Base-by-base conservation (phyloP, 306 rosid genomes). In the Psophocarpus tetragonolobus region DNA sequence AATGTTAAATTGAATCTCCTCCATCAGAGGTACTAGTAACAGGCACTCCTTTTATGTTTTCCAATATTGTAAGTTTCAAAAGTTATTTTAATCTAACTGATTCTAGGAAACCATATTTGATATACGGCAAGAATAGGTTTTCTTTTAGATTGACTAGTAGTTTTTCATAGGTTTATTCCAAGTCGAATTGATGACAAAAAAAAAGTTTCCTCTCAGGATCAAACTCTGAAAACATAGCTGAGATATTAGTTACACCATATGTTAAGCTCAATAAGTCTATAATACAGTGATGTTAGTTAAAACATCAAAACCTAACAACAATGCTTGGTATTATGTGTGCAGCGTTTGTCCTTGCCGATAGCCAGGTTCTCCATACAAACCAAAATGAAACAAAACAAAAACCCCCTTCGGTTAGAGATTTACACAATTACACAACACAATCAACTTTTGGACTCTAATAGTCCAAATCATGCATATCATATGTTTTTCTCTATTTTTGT, bases 21-120 rank as follows among this genome's bases (percentile, higher is more conserved):
- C 62, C 48, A 75, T 32, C 42, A 23, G 20, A 62, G 48, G 48
- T 39, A 44, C 26, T 12, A 11, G 60, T 6, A 42, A 48, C 38
- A 70, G 26, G 58, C 24, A 45, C 35, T 27, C 36, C 36, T 70
- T 75, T 17, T 68, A 47, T 62, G 50, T 27, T 63, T 73, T 47
- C 62, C 26, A 6, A 45, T 20, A 6, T 30, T 45, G 33, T 9
- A 29, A 11, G 69, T 9, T n/a, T 11, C 42, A 27, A 57, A 57
- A 26, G 26, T 39, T 14, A 50, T 71, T 51, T 58, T n/a, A 58
- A 24, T 42, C 21, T 8, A 58, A 58, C 2, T 17, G 32, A 30
- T 62, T 45, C 35, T 21, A 17, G n/a, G 21, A 44, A 74, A 13
- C 13, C 0, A 53, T 9, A 2, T n/a, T 4, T 56, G 26, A 69